Evolutionary conservation across 495 filamentous ascomycete genomes (phyloP), one percentile per base, ranked within the genome.

Genomic region (Chaetomium tenue): DNA sequence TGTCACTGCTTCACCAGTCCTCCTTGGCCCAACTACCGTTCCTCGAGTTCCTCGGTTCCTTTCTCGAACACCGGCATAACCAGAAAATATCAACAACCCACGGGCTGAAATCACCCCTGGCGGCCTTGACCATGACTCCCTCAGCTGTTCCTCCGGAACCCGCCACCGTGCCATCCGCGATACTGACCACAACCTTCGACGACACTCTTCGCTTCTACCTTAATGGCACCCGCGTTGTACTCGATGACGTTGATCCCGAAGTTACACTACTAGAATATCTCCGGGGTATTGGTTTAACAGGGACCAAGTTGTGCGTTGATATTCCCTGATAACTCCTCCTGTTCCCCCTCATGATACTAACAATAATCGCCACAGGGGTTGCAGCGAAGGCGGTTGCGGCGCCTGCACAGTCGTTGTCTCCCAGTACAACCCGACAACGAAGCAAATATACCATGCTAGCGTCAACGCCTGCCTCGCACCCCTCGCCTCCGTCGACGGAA

Each of bases 361-460:
- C 71, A 68, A 48, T 70, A 55, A 23, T 23, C 44, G 44, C 25
- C 84, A 85, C 74, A 83, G 92, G 47, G 89, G 89, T 48, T 98
- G 94, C 76, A 91, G 91, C 23, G 94, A 98, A 80, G 94, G 94
- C 65, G 94, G 94, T 0, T 98, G 94, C 72, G 94, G 94, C 63
- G 94, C 94, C 71, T 98, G 94, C 72, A 98, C 94, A 25, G 93
- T 98, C 63, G 94, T 98, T 37, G 83, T 98, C 26, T 94, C 90
- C 18, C 92, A 97, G 75, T 87, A 89, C 68, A 97, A 96, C 74
- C 91, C 91, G 18, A 97, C 93, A 9, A 95, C 91, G 51, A 89
- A 88, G 72, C 83, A 88, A 70, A 87, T 97, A 63, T 96, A 97
- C 70, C 92, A 98, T 75, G 91, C 92, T 58, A 91, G 88, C 23